These are phyloP conservation scores for Bothriochloa decipiens DNA, from an alignment of 176 grass and related monocot genomes.

Conservation along the genomic window DNA sequence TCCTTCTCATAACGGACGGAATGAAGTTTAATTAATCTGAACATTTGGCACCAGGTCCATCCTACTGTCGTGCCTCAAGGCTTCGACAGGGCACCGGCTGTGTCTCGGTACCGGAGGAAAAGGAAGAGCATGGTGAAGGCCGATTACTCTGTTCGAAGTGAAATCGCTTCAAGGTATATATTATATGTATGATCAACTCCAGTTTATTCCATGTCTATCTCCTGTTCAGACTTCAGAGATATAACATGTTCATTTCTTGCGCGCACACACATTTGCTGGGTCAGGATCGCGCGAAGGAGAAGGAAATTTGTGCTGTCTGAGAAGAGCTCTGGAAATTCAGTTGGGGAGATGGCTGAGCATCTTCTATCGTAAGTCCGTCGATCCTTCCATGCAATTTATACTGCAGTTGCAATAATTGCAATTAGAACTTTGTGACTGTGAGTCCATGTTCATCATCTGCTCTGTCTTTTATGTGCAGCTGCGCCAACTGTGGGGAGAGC, in stretches of 20 bases:
- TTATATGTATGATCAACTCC: background rate
- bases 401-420: background rate
- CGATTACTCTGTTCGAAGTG: conserved; percentile 34
- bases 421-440: background rate
- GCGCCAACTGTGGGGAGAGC: conserved; percentile 42
- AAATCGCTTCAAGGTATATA: conserved; percentile 14
- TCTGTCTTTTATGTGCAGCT: conserved; percentile 26
- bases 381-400: background rate
- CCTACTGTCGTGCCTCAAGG: conserved; percentile 23
- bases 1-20: too few species aligned
- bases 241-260: background rate
- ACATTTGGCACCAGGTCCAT: background rate
- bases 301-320: conserved; percentile 48
- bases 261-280: background rate
- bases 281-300: conserved; percentile 49
- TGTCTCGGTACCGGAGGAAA: conserved; percentile 45
- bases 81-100: conserved; percentile 38
- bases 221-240: background rate
- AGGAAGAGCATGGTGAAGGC: conserved; percentile 44
- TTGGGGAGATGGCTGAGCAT: background rate
- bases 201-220: too few species aligned
- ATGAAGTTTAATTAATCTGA: too few species aligned
- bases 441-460: background rate
- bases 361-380: conserved; percentile 26
- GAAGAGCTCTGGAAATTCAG: background rate